Conservation (phyloP, 306 rosid genomes). For the Heteromeles arbutifolia region DNA sequence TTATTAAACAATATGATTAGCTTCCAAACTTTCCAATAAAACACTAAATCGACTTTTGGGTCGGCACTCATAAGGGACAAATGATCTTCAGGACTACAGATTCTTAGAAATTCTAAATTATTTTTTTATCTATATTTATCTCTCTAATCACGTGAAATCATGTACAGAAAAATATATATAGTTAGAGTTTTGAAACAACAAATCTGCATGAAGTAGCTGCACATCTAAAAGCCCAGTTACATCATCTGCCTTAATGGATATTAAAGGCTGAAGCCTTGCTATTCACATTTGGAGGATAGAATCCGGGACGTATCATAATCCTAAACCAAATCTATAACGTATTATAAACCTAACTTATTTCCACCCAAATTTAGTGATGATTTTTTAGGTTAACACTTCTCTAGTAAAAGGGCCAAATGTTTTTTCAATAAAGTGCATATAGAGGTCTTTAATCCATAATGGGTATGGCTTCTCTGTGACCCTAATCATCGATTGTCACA, state of each 20-base stretch:
- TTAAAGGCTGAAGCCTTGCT: background rate
- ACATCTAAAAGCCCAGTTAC: background rate
- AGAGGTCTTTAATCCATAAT: background rate
- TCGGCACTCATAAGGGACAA: background rate
- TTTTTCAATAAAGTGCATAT: background rate
- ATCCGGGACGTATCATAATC: background rate
- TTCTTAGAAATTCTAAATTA: too few relatives aligned
- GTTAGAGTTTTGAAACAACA: background rate
- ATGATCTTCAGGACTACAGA: too few relatives aligned
- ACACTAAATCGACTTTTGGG: background rate
- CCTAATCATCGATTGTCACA: too few relatives aligned
- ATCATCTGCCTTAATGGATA: background rate
- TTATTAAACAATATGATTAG: background rate
- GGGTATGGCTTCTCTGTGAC: too few relatives aligned
- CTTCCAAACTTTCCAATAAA: conserved; percentile 6
- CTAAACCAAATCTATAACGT: background rate
- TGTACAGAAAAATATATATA: too few relatives aligned
- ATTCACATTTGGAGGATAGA: background rate
- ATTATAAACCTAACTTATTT: background rate
- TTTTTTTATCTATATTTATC: too few relatives aligned
- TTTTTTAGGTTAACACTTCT: background rate
- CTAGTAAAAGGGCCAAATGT: background rate
- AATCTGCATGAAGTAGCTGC: background rate
- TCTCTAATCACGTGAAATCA: too few relatives aligned
- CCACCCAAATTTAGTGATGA: background rate